Evolutionary conservation across 139 green algal genomes (phyloP), one percentile per base, ranked within the genome.

Genomic region (Raphidocelis subcapitata): DNA sequence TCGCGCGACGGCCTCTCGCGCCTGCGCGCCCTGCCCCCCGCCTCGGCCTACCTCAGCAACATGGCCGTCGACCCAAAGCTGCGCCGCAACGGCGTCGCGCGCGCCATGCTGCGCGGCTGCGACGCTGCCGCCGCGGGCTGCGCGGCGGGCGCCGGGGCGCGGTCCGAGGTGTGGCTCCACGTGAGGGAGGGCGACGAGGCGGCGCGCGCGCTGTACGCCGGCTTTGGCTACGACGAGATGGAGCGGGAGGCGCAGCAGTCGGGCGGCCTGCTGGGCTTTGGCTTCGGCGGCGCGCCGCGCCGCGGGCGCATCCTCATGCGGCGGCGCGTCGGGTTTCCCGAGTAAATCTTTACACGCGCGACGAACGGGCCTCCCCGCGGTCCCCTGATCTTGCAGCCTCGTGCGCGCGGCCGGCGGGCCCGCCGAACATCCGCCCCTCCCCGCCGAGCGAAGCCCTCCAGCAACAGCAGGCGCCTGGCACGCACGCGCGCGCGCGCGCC

Each of bases 21-120:
- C 31, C 12, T 52, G 3, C 35, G 26, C 3, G 36, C 23, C 35
- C 21, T 52, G 28, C 35, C 72, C 59, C 32, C n/a, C 3, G 35
- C 4, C 3, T 35, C 46, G 1, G 55, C 41, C 5, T 83, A 77
- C 66, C 32, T 82, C 3, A 71, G 26, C 55, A 82, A 82, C 68
- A 78, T 82, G 69, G 76, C 76, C 5, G 76, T 82, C 1, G 76
- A 78, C 26, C 62, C 76, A 0, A 67, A 76, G 62, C 33, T 81
- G n/a, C 52, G 60, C 70, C 67, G 70, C 44, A 59, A 76, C 18
- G 70, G 70, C 31, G 68, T 76, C 23, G 70, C 70, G 31, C 36
- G n/a, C 28, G 60, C 46, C 1, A 76, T 84, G 64, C 69, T 84
- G 28, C 44, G 21, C 10, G 72, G 72, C 16, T 79, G 78, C 35